Conservation (phyloP, 2,329 filamentous ascomycete genomes). For the Phyllosticta capitalensis region DNA sequence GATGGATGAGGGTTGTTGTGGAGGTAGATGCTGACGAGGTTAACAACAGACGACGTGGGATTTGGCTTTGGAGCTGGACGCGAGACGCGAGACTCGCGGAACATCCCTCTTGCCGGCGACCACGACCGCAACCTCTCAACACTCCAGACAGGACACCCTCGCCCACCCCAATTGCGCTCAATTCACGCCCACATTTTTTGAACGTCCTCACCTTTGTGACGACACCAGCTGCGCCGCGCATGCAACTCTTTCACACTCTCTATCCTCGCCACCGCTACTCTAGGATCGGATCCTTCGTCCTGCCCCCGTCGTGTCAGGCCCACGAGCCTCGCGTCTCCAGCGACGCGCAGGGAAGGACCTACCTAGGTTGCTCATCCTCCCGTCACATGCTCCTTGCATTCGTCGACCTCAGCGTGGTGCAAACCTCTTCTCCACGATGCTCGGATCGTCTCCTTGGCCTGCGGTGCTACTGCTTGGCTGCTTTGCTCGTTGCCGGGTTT, state of each 20-base stretch:
- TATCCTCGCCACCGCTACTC: conserved; percentile 2
- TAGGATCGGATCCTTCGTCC: conserved; percentile 10
- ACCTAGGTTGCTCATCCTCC: not conserved
- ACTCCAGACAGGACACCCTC: not conserved
- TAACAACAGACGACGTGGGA: not conserved
- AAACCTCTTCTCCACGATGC: conserved; percentile 9
- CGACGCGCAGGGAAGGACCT: not conserved
- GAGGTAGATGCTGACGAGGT: not conserved
- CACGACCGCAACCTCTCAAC: not conserved
- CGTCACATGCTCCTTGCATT: conserved; percentile 1
- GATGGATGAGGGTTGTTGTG: conserved; percentile 4
- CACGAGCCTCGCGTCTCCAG: not conserved
- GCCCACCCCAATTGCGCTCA: not conserved
- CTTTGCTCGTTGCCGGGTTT: not conserved
- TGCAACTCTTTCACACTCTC: not conserved
- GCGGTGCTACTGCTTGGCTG: conserved; percentile 4
- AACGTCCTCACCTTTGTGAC: not conserved
- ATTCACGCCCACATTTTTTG: not conserved
- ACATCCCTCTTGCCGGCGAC: conserved; percentile 5
- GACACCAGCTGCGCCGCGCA: not conserved
- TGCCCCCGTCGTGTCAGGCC: not conserved
- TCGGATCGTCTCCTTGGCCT: conserved; percentile 8
- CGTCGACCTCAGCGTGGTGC: not conserved
- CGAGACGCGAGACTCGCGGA: not conserved
- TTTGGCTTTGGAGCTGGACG: not conserved